phyloP scores from a whole-genome alignment of 129 eudicot genomes.

The Arctium minus region DNA sequence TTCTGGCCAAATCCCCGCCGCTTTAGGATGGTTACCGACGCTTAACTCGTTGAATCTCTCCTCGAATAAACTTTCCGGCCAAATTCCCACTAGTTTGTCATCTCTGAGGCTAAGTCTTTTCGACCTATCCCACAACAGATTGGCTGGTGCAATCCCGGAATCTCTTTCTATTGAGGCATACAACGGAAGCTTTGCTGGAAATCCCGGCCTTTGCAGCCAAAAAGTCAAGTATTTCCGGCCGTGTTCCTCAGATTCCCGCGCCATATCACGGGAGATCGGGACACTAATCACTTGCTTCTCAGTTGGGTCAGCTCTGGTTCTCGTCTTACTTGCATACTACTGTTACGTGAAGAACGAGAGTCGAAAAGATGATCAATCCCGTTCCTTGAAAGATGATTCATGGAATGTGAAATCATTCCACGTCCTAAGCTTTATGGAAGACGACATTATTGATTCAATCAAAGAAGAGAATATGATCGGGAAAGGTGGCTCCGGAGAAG shows the following conservation, averaged over 20 bases:
- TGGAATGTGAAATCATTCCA: slow-evolving; percentile 91
- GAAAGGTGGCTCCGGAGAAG: slow-evolving; percentile 88
- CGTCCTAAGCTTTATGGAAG: slow-evolving; percentile 68
- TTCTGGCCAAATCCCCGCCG: slow-evolving; percentile 62
- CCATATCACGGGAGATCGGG: slow-evolving; percentile 24
- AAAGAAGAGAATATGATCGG: slow-evolving; percentile 76
- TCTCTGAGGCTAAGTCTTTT: slow-evolving; percentile 60
- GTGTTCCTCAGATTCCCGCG: slow-evolving; percentile 35
- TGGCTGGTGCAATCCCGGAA: slow-evolving; percentile 64
- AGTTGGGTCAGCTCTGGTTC: slow-evolving; percentile 31
- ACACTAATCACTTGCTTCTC: slow-evolving; percentile 46
- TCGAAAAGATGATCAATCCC: slow-evolving; percentile 17
- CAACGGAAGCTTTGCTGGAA: slow-evolving; percentile 82
- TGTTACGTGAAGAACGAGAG: slow-evolving; percentile 38
- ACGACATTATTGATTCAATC: slow-evolving; percentile 76
- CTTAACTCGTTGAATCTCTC: slow-evolving; percentile 73
- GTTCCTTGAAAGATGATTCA: slow-evolving; percentile 59
- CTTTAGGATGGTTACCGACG: slow-evolving; percentile 54
- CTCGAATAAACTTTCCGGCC: slow-evolving; percentile 59
- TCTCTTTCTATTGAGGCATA: slow-evolving; percentile 69
- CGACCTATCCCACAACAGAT: slow-evolving; percentile 65
- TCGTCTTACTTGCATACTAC: slow-evolving; percentile 40
- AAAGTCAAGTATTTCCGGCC: slow-evolving; percentile 42
- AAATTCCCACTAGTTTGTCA: slow-evolving; percentile 63
- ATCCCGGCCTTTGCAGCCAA: slow-evolving; percentile 70